Conservation (phyloP, 106 monocot genomes). For the Dendrobium officinale region DNA sequence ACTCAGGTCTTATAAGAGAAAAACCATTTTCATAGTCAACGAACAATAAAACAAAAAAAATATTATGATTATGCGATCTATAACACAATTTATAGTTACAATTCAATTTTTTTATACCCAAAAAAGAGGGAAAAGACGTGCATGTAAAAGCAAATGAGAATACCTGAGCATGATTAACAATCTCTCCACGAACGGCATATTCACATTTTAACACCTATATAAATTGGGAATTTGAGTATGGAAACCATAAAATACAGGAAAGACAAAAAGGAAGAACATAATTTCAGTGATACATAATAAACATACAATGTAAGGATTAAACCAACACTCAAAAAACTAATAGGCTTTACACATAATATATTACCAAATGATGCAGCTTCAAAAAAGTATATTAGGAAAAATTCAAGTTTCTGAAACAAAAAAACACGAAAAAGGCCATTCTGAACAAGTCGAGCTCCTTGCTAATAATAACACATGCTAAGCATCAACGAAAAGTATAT, state of each 20-base stretch:
- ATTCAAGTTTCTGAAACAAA: neutral
- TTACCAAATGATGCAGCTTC: neutral
- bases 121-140: neutral
- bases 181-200: conserved; percentile 76
- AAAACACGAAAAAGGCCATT: neutral
- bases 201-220: conserved; percentile 62
- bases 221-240: neutral
- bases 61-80: neutral
- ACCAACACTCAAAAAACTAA: neutral
- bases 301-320: neutral
- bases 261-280: neutral
- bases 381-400: neutral
- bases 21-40: neutral
- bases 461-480: neutral
- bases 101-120: neutral
- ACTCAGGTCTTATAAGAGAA: neutral
- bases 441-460: neutral
- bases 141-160: neutral
- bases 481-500: neutral
- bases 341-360: neutral
- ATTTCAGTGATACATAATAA: neutral
- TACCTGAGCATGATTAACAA: conserved; percentile 70
- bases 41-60: neutral
- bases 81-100: neutral
- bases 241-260: neutral